Evolutionary conservation across 306 rosid species (phyloP).

Genomic region (Urtica urens): DNA sequence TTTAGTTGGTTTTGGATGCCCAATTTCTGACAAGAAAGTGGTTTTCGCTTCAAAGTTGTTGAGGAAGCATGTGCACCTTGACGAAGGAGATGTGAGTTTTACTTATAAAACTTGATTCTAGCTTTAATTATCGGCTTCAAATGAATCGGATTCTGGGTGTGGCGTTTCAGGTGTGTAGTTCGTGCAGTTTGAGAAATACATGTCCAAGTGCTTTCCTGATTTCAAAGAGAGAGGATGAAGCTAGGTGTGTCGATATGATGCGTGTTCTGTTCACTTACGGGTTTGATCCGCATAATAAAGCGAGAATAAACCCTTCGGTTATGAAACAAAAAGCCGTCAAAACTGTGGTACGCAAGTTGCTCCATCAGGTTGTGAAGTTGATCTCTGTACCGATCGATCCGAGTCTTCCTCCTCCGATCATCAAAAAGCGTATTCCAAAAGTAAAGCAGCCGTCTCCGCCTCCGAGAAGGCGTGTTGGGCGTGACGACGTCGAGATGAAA

Average conservation of each 20-base stretch:
- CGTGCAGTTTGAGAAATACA: constrained; percentile 90
- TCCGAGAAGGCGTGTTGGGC: constrained; percentile 77
- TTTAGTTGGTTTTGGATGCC: constrained; percentile 94
- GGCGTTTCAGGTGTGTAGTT: constrained; percentile 84
- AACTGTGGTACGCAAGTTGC: constrained; percentile 76
- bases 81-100: constrained; percentile 92
- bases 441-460: constrained; percentile 93
- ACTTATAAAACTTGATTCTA: not conserved
- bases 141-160: not conserved
- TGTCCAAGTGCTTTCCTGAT: constrained; percentile 76
- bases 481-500: constrained; percentile 95
- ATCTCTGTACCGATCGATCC: constrained; percentile 94
- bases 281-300: constrained; percentile 65
- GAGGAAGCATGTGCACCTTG: constrained; percentile 77
- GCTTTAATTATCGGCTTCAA: not conserved
- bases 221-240: constrained; percentile 88
- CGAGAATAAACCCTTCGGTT: constrained; percentile 47
- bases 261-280: constrained; percentile 65
- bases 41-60: constrained; percentile 84
- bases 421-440: constrained; percentile 77
- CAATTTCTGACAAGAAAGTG: constrained; percentile 68
- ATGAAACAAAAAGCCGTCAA: constrained; percentile 64
- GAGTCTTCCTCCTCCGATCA: constrained; percentile 73
- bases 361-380: constrained; percentile 88
- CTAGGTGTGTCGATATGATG: constrained; percentile 76